These are phyloP conservation scores for Fragosphaeria purpurea DNA, from an alignment of 2,329 filamentous ascomycete species.

Conservation along the genomic window DNA sequence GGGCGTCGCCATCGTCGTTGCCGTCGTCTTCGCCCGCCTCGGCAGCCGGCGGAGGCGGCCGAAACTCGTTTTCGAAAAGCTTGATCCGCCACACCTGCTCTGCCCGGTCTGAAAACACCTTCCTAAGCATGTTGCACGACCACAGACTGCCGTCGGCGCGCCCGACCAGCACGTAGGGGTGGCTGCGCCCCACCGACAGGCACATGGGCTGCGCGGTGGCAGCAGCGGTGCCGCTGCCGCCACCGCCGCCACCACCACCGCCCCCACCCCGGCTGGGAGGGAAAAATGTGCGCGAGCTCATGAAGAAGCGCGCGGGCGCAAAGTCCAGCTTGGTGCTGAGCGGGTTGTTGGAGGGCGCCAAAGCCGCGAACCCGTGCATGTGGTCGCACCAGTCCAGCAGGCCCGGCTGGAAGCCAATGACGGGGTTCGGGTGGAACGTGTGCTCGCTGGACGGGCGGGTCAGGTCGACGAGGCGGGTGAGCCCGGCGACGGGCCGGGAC, in stretches of 20 bases:
- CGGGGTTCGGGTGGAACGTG: conserved; percentile 41
- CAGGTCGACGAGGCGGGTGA: conserved; percentile 42
- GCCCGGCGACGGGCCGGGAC: conserved; percentile 44
- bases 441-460: conserved; percentile 40
- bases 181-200: conserved; percentile 37
- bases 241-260: no score
- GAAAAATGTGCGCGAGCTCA: conserved; percentile 41
- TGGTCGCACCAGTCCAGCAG: conserved; percentile 46
- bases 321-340: conserved; percentile 44
- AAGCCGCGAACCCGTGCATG: conserved; percentile 42
- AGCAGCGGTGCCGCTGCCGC: no score
- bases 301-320: conserved; percentile 41
- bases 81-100: conserved; percentile 29
- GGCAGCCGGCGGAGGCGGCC: conserved; percentile 19
- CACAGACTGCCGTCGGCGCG: conserved; percentile 34
- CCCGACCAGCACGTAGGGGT: conserved; percentile 43
- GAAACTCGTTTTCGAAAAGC: conserved; percentile 46
- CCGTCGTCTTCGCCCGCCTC: neutral
- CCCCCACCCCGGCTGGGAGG: conserved; percentile 21
- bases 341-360: conserved; percentile 42
- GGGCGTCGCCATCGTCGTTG: neutral
- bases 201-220: conserved; percentile 32
- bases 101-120: conserved; percentile 31
- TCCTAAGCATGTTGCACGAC: conserved; percentile 31
- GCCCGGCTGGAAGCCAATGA: conserved; percentile 42